Evolutionary conservation across 1,284 basidiomycete genomes (phyloP).

Genomic region (Phellinidium pouzarii): DNA sequence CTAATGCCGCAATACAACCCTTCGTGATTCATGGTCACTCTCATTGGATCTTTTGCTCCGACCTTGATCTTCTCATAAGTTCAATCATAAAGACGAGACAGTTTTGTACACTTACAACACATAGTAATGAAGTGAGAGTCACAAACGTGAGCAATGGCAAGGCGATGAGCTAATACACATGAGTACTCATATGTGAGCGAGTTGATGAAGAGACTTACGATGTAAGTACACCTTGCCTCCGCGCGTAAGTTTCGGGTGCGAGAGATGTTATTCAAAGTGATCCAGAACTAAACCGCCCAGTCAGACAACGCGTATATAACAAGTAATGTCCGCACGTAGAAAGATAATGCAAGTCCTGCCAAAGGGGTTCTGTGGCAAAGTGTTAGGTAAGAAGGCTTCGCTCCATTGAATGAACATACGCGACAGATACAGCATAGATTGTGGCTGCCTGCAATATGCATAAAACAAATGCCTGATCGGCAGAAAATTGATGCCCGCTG

Average conservation of each 20-base stretch:
- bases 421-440: neutral
- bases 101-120: neutral
- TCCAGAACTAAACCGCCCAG: neutral
- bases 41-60: neutral
- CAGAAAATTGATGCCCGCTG: neutral
- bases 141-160: neutral
- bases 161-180: neutral
- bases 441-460: neutral
- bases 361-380: neutral
- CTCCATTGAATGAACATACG: neutral
- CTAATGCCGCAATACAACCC: neutral
- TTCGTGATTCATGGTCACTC: neutral
- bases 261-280: neutral
- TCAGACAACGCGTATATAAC: neutral
- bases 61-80: neutral
- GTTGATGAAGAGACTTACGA: neutral
- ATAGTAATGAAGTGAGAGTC: neutral
- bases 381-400: neutral
- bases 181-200: neutral
- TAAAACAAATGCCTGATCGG: neutral
- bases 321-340: neutral
- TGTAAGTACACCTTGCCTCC: neutral
- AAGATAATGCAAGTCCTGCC: neutral
- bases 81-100: neutral
- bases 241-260: neutral